phyloP scores from a whole-genome alignment of 2,329 filamentous ascomycete genomes.

The Myriosclerotinia curreyana region DNA sequence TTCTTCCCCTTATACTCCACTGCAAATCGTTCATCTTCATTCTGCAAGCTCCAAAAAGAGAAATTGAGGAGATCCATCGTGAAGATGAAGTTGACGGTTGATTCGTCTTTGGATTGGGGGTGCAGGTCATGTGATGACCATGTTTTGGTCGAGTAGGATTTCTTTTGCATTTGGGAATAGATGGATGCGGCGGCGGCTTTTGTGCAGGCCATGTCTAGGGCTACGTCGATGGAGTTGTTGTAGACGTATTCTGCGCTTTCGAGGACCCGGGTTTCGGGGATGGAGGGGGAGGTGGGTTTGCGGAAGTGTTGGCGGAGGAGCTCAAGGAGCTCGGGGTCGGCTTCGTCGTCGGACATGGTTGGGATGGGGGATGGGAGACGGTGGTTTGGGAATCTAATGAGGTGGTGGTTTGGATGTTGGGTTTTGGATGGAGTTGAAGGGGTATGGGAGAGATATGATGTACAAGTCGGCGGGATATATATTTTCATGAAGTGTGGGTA shows the following conservation, averaged over 20 bases:
- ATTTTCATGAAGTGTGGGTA: constrained; percentile 8
- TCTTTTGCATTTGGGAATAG: constrained; percentile 76
- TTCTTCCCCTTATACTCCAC: constrained; percentile 75
- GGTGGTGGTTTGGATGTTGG: not conserved
- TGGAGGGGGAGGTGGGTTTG: constrained; percentile 51
- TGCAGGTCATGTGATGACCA: constrained; percentile 92
- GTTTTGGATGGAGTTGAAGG: not conserved
- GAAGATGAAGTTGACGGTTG: constrained; percentile 87
- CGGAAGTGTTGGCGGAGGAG: constrained; percentile 78
- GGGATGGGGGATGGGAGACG: not conserved
- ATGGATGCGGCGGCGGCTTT: constrained; percentile 80
- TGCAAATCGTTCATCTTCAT: constrained; percentile 69
- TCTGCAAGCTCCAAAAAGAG: constrained; percentile 82
- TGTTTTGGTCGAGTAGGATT: constrained; percentile 75
- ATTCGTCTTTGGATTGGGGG: constrained; percentile 75
- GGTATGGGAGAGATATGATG: not conserved
- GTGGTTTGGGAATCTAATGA: not conserved
- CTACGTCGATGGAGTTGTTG: constrained; percentile 90
- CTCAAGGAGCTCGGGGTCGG: constrained; percentile 81
- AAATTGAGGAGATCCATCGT: constrained; percentile 97
- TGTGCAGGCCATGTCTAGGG: constrained; percentile 76
- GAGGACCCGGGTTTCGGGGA: constrained; percentile 78
- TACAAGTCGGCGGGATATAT: not conserved
- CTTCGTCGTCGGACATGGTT: constrained; percentile 86
- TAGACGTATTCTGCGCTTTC: constrained; percentile 81